Evolutionary conservation across 2,329 filamentous ascomycete species (phyloP), one percentile per base, ranked within the genome.

Genomic region (Trichoderma arundinaceum): DNA sequence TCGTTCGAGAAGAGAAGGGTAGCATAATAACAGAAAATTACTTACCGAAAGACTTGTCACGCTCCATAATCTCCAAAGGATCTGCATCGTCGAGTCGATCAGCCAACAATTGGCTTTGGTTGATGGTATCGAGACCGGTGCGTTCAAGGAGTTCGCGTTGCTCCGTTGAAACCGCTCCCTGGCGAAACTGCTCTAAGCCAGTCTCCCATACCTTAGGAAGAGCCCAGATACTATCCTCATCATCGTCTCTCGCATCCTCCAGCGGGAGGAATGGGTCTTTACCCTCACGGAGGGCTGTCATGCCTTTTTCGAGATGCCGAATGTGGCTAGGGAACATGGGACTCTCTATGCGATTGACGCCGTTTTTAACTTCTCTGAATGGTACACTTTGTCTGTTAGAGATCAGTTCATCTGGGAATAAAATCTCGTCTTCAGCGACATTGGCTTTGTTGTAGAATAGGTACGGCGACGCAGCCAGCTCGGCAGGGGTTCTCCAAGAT

Each of bases 371-470:
- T 54, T 72, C 65, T 0, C 71, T 61, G 38, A 75, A 75, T 1
- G 69, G 66, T 3, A 67, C 66, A 2, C 32, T 70, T 7, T 68
- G 46, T 15, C 52, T 72, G 1, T 67, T 53, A 0, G 67, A 64
- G 2, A 6, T 49, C 0, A 68, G 22, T 32, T 74, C 73, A 4
- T 74, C 69, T 0, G 72, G 72, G 9, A 75, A 75, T 13, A 75
- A 38, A 6, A 75, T 53, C 2, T 48, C 61, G 8, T 75, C 73
- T 46, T 75, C 72, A 3, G 49, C 66, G 1, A 51, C 53, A 17
- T 73, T 71, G 10, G 65, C 71, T 7, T 71, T 51, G 60, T 70
- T 75, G 53, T 75, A 75, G 61, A 74, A 75, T 54, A 71, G 58
- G 53, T 74, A 74, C 1, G 66, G 65, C 0, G 57, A 63, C 2